Conservation (phyloP, 2,329 filamentous ascomycete species). For the Trichoderma aggressivum region DNA sequence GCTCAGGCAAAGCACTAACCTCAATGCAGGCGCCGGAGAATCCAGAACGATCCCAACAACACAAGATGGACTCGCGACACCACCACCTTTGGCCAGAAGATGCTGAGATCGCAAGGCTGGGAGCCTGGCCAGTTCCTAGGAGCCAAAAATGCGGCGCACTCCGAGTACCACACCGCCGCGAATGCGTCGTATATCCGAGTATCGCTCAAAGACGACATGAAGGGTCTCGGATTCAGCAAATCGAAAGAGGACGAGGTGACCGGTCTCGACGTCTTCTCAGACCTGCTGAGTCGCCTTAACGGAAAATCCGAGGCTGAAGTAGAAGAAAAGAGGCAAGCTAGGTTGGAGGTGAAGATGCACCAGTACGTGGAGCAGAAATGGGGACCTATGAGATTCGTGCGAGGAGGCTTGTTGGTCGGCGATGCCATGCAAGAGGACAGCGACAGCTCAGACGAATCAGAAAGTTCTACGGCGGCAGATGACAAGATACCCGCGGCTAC, state of each 20-base stretch:
- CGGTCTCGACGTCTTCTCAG: slow-evolving; percentile 82
- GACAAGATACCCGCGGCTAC: slow-evolving; percentile 20
- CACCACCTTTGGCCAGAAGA: slow-evolving; percentile 80
- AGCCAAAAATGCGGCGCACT: slow-evolving; percentile 69
- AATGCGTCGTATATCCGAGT: slow-evolving; percentile 85
- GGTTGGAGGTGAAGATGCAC: slow-evolving; percentile 68
- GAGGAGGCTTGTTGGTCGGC: slow-evolving; percentile 68
- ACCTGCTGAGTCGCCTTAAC: slow-evolving; percentile 82
- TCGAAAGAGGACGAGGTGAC: slow-evolving; percentile 75
- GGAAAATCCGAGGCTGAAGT: slow-evolving; percentile 75
- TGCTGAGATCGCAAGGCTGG: slow-evolving; percentile 88
- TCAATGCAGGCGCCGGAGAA: slow-evolving; percentile 51
- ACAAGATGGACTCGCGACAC: slow-evolving; percentile 86
- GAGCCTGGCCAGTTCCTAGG: slow-evolving; percentile 80
- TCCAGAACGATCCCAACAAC: slow-evolving; percentile 92
- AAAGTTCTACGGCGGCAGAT: slow-evolving; percentile 22
- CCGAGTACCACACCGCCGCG: slow-evolving; percentile 72
- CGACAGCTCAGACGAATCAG: slow-evolving; percentile 24
- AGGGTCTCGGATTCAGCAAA: slow-evolving; percentile 80
- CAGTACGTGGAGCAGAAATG: slow-evolving; percentile 72
- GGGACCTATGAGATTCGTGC: slow-evolving; percentile 81
- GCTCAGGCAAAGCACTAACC: slow-evolving; percentile 17
- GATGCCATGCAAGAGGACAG: slow-evolving; percentile 48
- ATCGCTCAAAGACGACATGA: slow-evolving; percentile 81
- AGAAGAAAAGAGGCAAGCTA: slow-evolving; percentile 64